A percentile compares a stretch with the other conserved stretches of the same genome.
phyloP scores from a whole-genome alignment of 176 grass and related monocot species.

The Alopecurus myosuroides region DNA sequence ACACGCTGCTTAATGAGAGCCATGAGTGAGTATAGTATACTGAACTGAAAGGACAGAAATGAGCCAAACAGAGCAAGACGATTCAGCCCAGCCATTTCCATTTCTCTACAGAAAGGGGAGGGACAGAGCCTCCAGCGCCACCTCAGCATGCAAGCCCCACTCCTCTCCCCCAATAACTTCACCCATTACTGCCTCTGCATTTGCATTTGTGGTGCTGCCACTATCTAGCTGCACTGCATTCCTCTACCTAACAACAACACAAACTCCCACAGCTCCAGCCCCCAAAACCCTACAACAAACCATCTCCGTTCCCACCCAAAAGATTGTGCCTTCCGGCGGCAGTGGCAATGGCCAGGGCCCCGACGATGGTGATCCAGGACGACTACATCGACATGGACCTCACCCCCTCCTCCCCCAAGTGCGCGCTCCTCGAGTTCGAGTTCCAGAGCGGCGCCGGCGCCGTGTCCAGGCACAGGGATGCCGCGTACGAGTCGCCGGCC shows the following conservation, averaged over 20 bases:
- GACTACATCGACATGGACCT: slow-evolving; percentile 96
- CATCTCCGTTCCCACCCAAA: background rate
- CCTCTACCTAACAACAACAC: background rate
- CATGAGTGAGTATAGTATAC: background rate
- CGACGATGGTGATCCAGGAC: slow-evolving; percentile 52
- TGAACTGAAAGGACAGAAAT: background rate
- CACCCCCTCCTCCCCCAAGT: slow-evolving; percentile 33
- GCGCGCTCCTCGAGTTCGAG: slow-evolving; percentile 49
- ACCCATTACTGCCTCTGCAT: slow-evolving; percentile 15
- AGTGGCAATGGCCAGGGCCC: slow-evolving; percentile 40
- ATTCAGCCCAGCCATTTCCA: background rate
- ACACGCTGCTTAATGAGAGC: no score
- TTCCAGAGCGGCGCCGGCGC: slow-evolving; percentile 35
- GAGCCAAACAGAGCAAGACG: background rate
- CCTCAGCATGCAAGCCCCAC: background rate
- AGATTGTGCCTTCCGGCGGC: background rate
- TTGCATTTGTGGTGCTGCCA: background rate
- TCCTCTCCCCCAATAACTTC: background rate
- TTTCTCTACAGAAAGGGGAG: background rate
- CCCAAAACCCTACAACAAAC: slow-evolving; percentile 24
- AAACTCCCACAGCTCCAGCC: background rate
- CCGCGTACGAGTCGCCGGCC: slow-evolving; percentile 44
- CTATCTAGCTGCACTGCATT: background rate
- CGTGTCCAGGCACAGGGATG: background rate
- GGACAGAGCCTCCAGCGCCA: background rate